phyloP scores from a whole-genome alignment of 257 asterid species.

The Jacaranda mimosifolia region DNA sequence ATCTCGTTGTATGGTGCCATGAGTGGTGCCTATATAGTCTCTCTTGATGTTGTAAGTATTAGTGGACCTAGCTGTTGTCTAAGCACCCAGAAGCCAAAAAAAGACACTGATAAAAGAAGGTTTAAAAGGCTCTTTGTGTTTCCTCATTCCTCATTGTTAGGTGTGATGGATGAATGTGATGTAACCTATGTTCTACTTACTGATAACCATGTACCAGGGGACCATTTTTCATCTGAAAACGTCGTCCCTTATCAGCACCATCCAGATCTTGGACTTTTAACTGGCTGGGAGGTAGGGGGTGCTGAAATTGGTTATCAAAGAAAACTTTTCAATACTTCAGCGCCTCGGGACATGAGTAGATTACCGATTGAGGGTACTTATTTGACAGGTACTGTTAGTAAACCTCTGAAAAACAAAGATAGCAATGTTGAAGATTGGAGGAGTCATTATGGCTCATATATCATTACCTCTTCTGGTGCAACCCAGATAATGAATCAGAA shows the following conservation, averaged over 20 bases:
- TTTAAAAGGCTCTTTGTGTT: constrained; percentile 66
- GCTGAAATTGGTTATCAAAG: constrained; percentile 86
- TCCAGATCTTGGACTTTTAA: constrained; percentile 62
- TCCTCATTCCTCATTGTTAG: constrained; percentile 72
- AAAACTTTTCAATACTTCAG: constrained; percentile 45
- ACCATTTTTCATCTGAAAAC: constrained; percentile 47
- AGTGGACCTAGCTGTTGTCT: constrained; percentile 47
- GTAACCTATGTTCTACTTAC: constrained; percentile 54
- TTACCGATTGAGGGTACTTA: constrained; percentile 38
- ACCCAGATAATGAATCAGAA: constrained; percentile 45
- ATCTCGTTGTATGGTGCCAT: constrained; percentile 66
- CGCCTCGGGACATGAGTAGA: constrained; percentile 37
- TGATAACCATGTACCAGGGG: constrained; percentile 53
- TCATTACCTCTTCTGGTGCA: constrained; percentile 45
- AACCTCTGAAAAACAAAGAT: constrained; percentile 36
- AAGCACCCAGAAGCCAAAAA: constrained; percentile 43
- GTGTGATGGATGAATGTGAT: constrained; percentile 87
- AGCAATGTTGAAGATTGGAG: constrained; percentile 43
- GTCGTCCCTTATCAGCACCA: constrained; percentile 46
- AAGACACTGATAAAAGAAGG: constrained; percentile 54
- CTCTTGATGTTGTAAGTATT: constrained; percentile 55
- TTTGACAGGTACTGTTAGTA: constrained; percentile 35
- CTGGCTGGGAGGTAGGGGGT: constrained; percentile 76
- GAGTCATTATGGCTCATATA: constrained; percentile 39
- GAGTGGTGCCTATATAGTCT: constrained; percentile 68